phyloP scores from a whole-genome alignment of 176 grass and related monocot genomes.

The Dactylis glomerata region DNA sequence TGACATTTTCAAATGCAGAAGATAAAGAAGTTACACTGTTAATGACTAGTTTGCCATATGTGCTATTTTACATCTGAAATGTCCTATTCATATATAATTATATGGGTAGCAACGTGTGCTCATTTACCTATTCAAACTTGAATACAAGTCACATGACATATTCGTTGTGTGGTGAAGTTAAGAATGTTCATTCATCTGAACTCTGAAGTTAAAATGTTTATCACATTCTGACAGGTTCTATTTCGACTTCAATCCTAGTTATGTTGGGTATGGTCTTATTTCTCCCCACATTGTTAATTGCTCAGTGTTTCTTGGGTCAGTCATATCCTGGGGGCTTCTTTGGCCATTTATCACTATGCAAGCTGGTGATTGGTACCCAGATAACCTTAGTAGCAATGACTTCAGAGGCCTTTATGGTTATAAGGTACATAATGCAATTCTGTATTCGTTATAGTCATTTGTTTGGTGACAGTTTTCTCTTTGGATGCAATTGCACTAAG shows the following conservation, averaged over 20 bases:
- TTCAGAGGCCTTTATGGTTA: constrained; percentile 56
- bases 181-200: background rate
- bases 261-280: constrained; percentile 59
- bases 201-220: background rate
- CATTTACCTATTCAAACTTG: background rate
- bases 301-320: constrained; percentile 47
- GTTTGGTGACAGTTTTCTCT: background rate
- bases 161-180: background rate
- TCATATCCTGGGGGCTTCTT: constrained; percentile 49
- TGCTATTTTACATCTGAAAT: background rate
- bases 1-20: background rate
- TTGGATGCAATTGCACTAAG: background rate
- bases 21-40: background rate
- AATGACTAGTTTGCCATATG: background rate
- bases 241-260: constrained; percentile 54
- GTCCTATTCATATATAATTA: background rate
- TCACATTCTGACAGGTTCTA: constrained; percentile 31
- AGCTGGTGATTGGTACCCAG: constrained; percentile 51
- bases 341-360: constrained; percentile 43
- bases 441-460: constrained; percentile 5
- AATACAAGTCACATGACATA: background rate
- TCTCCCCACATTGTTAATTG: constrained; percentile 46
- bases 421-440: constrained; percentile 23
- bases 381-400: constrained; percentile 42
- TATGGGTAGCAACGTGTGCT: background rate